A percentile compares a stretch with the other conserved stretches of the same genome.
These are phyloP conservation scores for Cercospora sesami DNA, from an alignment of 2,329 filamentous ascomycete genomes.

Conservation along the genomic window DNA sequence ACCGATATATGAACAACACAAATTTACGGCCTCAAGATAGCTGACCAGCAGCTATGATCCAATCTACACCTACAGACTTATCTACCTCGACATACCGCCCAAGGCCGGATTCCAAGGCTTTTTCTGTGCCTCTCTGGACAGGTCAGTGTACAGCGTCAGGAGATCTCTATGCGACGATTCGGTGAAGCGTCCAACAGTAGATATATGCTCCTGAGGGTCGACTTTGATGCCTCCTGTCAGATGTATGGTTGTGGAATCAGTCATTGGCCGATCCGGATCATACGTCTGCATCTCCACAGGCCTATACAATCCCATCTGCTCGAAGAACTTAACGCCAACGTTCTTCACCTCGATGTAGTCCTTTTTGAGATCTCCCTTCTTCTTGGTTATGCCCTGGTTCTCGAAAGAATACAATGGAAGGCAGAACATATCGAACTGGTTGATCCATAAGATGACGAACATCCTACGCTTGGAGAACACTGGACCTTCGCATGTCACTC, in stretches of 20 bases:
- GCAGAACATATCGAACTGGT: constrained; percentile 8
- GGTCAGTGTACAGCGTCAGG: not conserved
- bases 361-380: not conserved
- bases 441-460: constrained; percentile 15
- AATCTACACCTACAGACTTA: not conserved
- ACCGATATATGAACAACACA: no score
- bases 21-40: no score
- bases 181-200: not conserved
- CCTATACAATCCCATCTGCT: not conserved
- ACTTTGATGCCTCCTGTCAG: constrained; percentile 1
- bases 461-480: constrained; percentile 16
- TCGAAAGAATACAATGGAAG: constrained; percentile 17
- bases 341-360: not conserved
- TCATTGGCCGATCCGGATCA: not conserved
- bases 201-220: constrained; percentile 6
- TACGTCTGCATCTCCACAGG: not conserved
- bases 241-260: not conserved
- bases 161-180: not conserved
- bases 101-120: not conserved
- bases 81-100: not conserved
- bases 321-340: not conserved
- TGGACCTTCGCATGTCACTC: not conserved
- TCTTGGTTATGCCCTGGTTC: constrained; percentile 1
- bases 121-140: not conserved
- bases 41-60: not conserved